Conservation (phyloP, 768 basidiomycete species). For the Trametes sanguinea region DNA sequence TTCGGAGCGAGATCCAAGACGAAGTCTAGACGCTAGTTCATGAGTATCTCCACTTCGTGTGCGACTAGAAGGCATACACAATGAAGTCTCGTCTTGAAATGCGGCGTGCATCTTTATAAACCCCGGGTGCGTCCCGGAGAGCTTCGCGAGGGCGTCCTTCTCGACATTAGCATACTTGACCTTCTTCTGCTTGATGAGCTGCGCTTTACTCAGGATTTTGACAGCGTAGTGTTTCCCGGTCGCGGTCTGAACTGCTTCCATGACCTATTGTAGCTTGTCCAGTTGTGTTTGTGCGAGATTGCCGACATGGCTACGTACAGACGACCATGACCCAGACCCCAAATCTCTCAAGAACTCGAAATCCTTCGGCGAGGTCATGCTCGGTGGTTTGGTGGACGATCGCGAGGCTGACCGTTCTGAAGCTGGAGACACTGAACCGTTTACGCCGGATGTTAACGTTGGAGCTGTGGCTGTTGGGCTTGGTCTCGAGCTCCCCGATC, state of each 20-base stretch:
- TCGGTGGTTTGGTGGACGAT: background rate
- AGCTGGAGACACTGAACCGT: background rate
- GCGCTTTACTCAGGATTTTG: conserved; percentile 20
- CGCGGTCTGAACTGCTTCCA: conserved; percentile 16
- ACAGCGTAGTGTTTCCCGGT: conserved; percentile 13
- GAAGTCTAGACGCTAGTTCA: conserved; percentile 3
- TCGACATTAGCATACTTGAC: conserved; percentile 22
- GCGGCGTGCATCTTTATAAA: conserved; percentile 19
- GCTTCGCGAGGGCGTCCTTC: conserved; percentile 21
- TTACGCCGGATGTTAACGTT: background rate
- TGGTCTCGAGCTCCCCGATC: background rate
- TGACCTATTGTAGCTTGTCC: conserved; percentile 5
- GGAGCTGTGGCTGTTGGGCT: conserved; percentile 16
- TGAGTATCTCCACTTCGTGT: background rate
- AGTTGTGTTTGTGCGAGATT: background rate
- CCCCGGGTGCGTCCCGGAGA: conserved; percentile 16
- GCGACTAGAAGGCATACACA: background rate
- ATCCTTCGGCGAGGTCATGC: conserved; percentile 14
- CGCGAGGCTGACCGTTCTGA: background rate
- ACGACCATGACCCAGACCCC: conserved; percentile 22
- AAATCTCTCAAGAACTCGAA: conserved; percentile 15
- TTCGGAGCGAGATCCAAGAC: conserved; percentile 18
- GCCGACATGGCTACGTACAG: background rate
- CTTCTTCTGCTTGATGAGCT: conserved; percentile 22
- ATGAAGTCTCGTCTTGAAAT: conserved; percentile 20